A percentile compares a stretch with the other conserved stretches of the same genome.
These are phyloP conservation scores for Cnidoscolus chayamansa DNA, from an alignment of 441 rosid genomes.

Conservation along the genomic window DNA sequence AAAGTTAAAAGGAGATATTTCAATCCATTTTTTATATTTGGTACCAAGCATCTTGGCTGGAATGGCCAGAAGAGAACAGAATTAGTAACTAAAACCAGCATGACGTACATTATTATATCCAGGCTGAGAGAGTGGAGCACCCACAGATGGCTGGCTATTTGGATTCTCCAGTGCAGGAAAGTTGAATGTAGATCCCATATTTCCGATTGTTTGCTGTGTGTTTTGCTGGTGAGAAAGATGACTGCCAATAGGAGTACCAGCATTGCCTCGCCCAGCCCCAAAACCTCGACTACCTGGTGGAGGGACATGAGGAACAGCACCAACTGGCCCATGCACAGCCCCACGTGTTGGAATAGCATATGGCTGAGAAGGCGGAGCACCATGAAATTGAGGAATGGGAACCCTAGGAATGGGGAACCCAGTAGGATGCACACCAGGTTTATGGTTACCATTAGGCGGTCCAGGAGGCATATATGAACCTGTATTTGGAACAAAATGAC, in stretches of 20 bases:
- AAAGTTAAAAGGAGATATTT: neutral
- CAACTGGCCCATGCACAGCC: conserved; percentile 86
- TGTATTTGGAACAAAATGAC: conserved; percentile 25
- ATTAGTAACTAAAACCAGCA: neutral
- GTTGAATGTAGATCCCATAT: conserved; percentile 73
- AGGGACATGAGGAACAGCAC: conserved; percentile 87
- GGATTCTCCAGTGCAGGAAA: conserved; percentile 70
- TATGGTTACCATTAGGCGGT: conserved; percentile 80
- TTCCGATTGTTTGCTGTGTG: conserved; percentile 72
- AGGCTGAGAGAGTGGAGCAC: conserved; percentile 91
- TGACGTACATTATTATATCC: conserved; percentile 64
- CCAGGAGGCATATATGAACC: conserved; percentile 76
- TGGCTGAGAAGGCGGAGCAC: conserved; percentile 83
- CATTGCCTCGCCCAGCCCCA: conserved; percentile 86
- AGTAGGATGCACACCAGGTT: conserved; percentile 83
- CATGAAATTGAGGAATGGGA: conserved; percentile 76
- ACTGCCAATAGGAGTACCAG: conserved; percentile 74
- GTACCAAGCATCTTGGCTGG: neutral
- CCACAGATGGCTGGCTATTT: conserved; percentile 89
- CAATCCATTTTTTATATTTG: neutral
- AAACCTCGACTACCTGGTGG: conserved; percentile 87
- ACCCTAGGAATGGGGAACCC: conserved; percentile 80
- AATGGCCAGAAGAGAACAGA: neutral
- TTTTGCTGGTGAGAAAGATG: conserved; percentile 87
- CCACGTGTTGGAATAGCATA: conserved; percentile 93